Percentiles rank a stretch among this genome's conserved stretches.
Conservation (phyloP, 2,329 filamentous ascomycete species). For the Curvularia sp. region DNA sequence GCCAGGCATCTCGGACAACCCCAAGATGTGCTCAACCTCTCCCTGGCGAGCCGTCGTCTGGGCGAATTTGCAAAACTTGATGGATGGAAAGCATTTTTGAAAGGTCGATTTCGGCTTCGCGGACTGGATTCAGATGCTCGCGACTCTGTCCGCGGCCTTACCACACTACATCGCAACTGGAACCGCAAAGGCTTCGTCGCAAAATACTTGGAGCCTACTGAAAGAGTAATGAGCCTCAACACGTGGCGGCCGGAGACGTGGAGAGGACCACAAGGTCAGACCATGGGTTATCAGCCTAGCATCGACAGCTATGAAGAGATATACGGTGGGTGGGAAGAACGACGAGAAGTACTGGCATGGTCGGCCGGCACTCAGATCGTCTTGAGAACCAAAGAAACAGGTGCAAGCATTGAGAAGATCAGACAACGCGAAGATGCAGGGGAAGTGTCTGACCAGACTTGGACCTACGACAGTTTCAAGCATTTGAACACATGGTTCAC, state of each 20-base stretch:
- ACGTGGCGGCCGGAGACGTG: constrained; percentile 45
- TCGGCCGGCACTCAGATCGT: constrained; percentile 66
- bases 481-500: constrained; percentile 56
- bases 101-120: constrained; percentile 38
- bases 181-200: constrained; percentile 63
- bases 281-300: constrained; percentile 65
- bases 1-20: constrained; percentile 40
- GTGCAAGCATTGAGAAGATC: constrained; percentile 28
- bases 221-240: constrained; percentile 48
- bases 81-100: constrained; percentile 45
- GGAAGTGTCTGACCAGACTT: constrained; percentile 25
- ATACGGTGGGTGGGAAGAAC: constrained; percentile 49
- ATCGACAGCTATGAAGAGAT: constrained; percentile 65
- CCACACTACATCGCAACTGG: constrained; percentile 64
- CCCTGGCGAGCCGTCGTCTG: constrained; percentile 34
- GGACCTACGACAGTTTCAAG: constrained; percentile 42
- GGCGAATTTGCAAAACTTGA: constrained; percentile 37
- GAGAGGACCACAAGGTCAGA: constrained; percentile 56
- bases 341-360: constrained; percentile 65
- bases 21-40: constrained; percentile 34
- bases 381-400: constrained; percentile 57
- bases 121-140: constrained; percentile 37
- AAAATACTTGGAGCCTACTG: constrained; percentile 57
- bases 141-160: constrained; percentile 60
- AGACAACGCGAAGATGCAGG: constrained; percentile 29